These are phyloP conservation scores for Astrothelium macrocarpum DNA, from an alignment of 495 filamentous ascomycete species.

Conservation along the genomic window DNA sequence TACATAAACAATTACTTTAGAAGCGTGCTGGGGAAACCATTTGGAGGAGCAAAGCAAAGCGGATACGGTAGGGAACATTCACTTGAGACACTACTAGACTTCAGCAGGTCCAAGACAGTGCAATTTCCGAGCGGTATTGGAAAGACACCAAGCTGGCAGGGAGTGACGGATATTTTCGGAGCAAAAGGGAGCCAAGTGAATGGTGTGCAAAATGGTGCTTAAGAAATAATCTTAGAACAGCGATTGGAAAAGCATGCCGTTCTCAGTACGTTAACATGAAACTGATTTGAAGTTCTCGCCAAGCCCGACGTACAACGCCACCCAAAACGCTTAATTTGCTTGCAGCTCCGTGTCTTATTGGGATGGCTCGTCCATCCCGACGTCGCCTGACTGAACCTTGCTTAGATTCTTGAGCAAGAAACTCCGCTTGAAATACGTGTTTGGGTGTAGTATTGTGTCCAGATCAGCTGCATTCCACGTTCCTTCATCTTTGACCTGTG, in stretches of 20 bases:
- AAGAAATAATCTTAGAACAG: not conserved
- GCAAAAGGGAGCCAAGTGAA: not conserved
- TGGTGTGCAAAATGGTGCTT: not conserved
- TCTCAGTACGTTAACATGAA: not conserved
- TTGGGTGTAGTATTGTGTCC: constrained; percentile 95
- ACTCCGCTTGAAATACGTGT: constrained; percentile 93
- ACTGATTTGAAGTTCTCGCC: not conserved
- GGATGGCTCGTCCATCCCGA: constrained; percentile 19
- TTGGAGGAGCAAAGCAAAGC: constrained; percentile 6
- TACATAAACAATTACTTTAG: constrained; percentile 2
- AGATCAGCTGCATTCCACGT: constrained; percentile 69
- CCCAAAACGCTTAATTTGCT: not conserved
- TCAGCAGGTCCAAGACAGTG: not conserved
- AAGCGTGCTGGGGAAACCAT: constrained; percentile 1
- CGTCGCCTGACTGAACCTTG: constrained; percentile 26
- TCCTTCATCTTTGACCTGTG: constrained; percentile 63
- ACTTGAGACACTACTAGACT: constrained; percentile 2
- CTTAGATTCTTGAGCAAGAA: constrained; percentile 72
- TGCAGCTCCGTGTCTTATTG: not conserved
- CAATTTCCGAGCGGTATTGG: not conserved
- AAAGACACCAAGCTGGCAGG: not conserved
- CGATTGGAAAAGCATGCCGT: not conserved
- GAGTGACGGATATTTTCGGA: not conserved
- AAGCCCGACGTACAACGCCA: not conserved
- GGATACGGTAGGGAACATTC: constrained; percentile 6